Base-by-base conservation (phyloP, 805 yeast species). In the Candida berthetii region DNA sequence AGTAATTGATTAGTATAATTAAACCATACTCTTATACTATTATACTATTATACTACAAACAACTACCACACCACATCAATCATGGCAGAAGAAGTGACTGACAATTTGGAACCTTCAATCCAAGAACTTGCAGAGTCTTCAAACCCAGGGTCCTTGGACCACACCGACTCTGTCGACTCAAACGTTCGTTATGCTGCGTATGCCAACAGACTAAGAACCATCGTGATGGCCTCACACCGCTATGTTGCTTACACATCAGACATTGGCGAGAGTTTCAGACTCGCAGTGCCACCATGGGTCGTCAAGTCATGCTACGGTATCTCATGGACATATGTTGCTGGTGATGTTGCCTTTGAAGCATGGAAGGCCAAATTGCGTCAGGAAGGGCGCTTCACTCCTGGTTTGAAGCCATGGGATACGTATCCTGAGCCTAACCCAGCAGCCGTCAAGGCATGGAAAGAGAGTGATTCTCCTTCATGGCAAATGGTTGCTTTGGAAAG, bases 191-290 rank as follows among this genome's bases (percentile, higher is more conserved):
- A 85, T 56, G 87, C 91, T 4, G 95, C 91, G 8, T 85, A 85
- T 59, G 89, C 90, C 46, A 80, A 80, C 58, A 65, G 95, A 53
- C 55, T 83, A 37, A 68, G 89, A 57, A 83, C 89, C 8, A 80
- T 85, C 44, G 66, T 84, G 37, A 50, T 71, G 39, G 87, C 93
- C 6, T 76, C 90, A 14, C 91, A 83, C 56, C 65, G 95, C 52
- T 86, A 85, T 54, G 86, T 85, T 20, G 95, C 95, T 1, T 85
- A 86, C 61, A 85, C 95, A 2, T 82, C 90, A 0, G 95, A 85
- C 57, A 78, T 85, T 51, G 95, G 95, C 27, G 95, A 85, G 56
- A 82, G 90, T 10, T 86, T 85, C 64, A 71, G 95, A 40, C 93
- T 93, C 1, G 82, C 85, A 10, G 90, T 86, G 4, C 82, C 79